These are phyloP conservation scores for Nigrospora osmanthi DNA, from an alignment of 2,329 filamentous ascomycete genomes.

Conservation along the genomic window DNA sequence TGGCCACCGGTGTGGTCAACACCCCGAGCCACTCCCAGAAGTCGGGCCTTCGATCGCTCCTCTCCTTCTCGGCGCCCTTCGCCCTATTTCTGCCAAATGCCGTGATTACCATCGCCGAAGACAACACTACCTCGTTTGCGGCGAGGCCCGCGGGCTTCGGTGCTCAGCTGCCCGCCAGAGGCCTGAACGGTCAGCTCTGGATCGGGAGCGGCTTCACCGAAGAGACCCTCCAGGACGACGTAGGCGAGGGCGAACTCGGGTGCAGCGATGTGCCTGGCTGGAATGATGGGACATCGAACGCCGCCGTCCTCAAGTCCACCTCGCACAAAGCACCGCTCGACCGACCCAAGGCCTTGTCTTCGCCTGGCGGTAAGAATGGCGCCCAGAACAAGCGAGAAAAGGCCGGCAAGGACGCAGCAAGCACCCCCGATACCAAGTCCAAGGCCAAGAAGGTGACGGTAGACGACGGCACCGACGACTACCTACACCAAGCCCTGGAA, in stretches of 20 bases:
- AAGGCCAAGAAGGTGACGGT: constrained; percentile 24
- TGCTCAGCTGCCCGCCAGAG: constrained; percentile 63
- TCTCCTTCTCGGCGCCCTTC: constrained; percentile 68
- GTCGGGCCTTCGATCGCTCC: constrained; percentile 46
- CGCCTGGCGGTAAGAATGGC: constrained; percentile 21
- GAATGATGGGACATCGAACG: constrained; percentile 52
- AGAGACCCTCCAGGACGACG: constrained; percentile 56
- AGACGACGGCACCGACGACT: constrained; percentile 78
- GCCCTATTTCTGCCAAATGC: constrained; percentile 92
- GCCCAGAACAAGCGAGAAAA: constrained; percentile 25
- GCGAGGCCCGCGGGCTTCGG: constrained; percentile 92
- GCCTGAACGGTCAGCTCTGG: constrained; percentile 86
- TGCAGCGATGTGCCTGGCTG: constrained; percentile 93
- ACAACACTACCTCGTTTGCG: constrained; percentile 96
- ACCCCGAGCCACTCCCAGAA: constrained; percentile 20
- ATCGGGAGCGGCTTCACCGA: constrained; percentile 88
- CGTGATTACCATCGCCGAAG: constrained; percentile 91
- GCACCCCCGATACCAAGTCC: constrained; percentile 13
- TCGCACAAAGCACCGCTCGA: constrained; percentile 24
- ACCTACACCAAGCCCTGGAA: constrained; percentile 54
- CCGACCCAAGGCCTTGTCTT: constrained; percentile 18
- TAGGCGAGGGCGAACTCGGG: constrained; percentile 76
- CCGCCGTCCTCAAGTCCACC: constrained; percentile 26
- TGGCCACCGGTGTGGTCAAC: constrained; percentile 11
- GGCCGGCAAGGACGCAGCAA: constrained; percentile 18